Evolutionary conservation across 2,329 filamentous ascomycete species (phyloP), one percentile per base, ranked within the genome.

Genomic region (Hymenoscyphus infarciens): DNA sequence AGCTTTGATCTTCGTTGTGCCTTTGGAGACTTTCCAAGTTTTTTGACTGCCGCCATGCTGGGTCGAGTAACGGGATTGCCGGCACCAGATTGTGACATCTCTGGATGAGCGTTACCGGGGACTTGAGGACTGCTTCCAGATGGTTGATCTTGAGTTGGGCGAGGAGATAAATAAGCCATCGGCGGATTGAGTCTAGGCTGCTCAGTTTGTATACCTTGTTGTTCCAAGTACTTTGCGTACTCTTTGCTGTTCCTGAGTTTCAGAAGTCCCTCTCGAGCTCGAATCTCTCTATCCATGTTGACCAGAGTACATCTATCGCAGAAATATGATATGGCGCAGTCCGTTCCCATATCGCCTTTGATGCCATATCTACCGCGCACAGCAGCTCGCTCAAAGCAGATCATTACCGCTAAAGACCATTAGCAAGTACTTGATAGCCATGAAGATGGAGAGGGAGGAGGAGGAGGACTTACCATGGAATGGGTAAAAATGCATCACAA

Each of bases 261-360:
- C 3, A 42, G 55, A 22, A 68, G 61, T 11, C 71, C 77, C 68
- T 81, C 78, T 59, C 79, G 71, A 11, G 71, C 72, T 57, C 73
- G 72, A 4, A 81, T 71, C 66, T 81, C 79, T 38, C 77, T 72
- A 69, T 81, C 79, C 64, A 77, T 77, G 67, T 79, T 77, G 59
- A 80, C 75, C 1, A 75, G 70, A 10, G 74, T 72, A 62, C 79
- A 80, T 56, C 74, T 75, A 13, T 74, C 74, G 66, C 78, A 81
- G 63, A 76, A 80, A 29, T 73, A 75, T 1, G 72, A 70, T 25
- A 71, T 69, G 0, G 74, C 61, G 16, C 75, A 62, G 66, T 81
- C 79, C 4, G 71, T 65, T 0, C 65, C 66, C 22, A 75, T 56
- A 8, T 68, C 73, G 1, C 79, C 79, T 29, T 73, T 64, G 0